Conservation (phyloP, 768 basidiomycete genomes). For the Nidula microcarpa region DNA sequence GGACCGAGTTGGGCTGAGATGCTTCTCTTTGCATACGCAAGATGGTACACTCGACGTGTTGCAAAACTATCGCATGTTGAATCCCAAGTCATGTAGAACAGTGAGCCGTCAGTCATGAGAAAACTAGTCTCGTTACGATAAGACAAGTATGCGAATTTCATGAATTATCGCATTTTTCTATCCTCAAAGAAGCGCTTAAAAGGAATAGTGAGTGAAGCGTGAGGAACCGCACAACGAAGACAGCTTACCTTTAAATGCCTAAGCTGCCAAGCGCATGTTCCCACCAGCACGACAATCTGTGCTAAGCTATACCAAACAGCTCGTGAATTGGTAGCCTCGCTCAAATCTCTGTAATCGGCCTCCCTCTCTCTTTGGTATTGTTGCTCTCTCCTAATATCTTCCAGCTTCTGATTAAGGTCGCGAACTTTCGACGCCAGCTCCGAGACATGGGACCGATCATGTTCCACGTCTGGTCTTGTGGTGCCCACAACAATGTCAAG, state of each 20-base stretch:
- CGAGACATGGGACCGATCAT: constrained; percentile 82
- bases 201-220: constrained; percentile 4
- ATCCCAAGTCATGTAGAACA: no score
- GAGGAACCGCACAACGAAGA: not conserved
- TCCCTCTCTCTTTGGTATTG: constrained; percentile 98
- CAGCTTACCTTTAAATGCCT: constrained; percentile 81
- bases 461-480: constrained; percentile 81
- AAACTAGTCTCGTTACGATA: no score
- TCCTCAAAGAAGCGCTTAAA: constrained; percentile 82
- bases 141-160: not conserved
- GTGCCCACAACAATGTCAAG: constrained; percentile 92
- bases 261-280: constrained; percentile 91
- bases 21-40: no score
- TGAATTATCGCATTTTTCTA: constrained; percentile 63
- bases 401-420: constrained; percentile 90
- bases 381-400: constrained; percentile 92
- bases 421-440: constrained; percentile 80
- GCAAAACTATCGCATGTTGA: no score
- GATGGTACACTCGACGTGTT: no score
- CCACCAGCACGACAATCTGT: constrained; percentile 82
- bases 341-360: constrained; percentile 82
- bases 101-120: no score
- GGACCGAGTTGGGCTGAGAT: no score
- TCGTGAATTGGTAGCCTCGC: constrained; percentile 85
- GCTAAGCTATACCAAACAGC: constrained; percentile 94